Evolutionary conservation across 176 grass and related monocot genomes (phyloP).

Genomic region (sorghum (Sorghum bicolor)): Sorghum_bicolor_NCBIv3 NC_012873.2:66383501-66384000

Average conservation of each 20-base stretch:
- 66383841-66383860: not conserved
- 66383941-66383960: constrained; percentile 45
- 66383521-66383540: too few relatives aligned
- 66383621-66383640: too few relatives aligned
- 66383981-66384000: constrained; percentile 48
- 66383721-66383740: constrained; percentile 30
- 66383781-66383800: constrained; percentile 23
- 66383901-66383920: not conserved
- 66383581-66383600: too few relatives aligned
- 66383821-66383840: not conserved
- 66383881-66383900: constrained; percentile 27
- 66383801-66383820: constrained; percentile 43
- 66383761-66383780: constrained; percentile 40
- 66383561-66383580: too few relatives aligned
- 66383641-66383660: too few relatives aligned
- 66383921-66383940: constrained; percentile 40
- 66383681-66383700: constrained; percentile 25
- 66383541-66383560: too few relatives aligned
- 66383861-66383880: not conserved
- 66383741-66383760: constrained; percentile 45
- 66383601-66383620: too few relatives aligned
- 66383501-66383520: too few relatives aligned
- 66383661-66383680: constrained; percentile 31
- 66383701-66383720: constrained; percentile 1
- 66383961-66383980: constrained; percentile 31